phyloP scores from a whole-genome alignment of 2,329 filamentous ascomycete genomes.

The Epichloe gansuensis region DNA sequence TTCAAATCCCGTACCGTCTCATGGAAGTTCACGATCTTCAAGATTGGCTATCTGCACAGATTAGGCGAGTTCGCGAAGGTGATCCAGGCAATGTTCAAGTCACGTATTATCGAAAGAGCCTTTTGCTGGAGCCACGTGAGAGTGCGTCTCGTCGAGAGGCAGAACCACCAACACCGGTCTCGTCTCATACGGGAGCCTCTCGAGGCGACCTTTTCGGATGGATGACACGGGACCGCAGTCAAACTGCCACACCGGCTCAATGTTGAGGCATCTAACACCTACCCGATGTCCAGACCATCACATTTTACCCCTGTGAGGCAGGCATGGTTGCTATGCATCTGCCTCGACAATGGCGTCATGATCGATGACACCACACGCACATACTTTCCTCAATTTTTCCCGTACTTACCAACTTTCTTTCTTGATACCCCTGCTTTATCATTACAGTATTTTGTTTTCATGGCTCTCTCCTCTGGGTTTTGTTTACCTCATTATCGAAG shows the following conservation, averaged over 20 bases:
- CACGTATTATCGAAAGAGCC: constrained; percentile 66
- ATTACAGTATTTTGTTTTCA: background rate
- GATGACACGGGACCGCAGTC: constrained; percentile 37
- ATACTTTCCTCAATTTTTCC: background rate
- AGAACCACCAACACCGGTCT: constrained; percentile 21
- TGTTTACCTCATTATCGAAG: background rate
- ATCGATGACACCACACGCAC: background rate
- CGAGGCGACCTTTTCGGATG: constrained; percentile 36
- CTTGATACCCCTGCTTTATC: constrained; percentile 7
- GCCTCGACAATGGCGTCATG: background rate
- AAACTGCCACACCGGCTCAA: constrained; percentile 15
- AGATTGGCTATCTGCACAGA: constrained; percentile 79
- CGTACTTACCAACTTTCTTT: background rate
- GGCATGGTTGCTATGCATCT: background rate
- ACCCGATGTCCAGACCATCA: background rate
- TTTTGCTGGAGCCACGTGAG: constrained; percentile 70
- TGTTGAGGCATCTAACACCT: constrained; percentile 2
- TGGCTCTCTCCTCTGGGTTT: background rate
- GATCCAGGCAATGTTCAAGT: constrained; percentile 46
- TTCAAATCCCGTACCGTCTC: constrained; percentile 86
- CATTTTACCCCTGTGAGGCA: background rate
- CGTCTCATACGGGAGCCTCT: constrained; percentile 16
- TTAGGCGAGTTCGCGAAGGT: constrained; percentile 58
- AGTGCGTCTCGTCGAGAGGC: constrained; percentile 19
- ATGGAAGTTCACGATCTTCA: constrained; percentile 78